Evolutionary conservation across 108 stramenopile species (phyloP), one percentile per base, ranked within the genome.

Genomic region (Pseudonitzschia delicatissima): DNA sequence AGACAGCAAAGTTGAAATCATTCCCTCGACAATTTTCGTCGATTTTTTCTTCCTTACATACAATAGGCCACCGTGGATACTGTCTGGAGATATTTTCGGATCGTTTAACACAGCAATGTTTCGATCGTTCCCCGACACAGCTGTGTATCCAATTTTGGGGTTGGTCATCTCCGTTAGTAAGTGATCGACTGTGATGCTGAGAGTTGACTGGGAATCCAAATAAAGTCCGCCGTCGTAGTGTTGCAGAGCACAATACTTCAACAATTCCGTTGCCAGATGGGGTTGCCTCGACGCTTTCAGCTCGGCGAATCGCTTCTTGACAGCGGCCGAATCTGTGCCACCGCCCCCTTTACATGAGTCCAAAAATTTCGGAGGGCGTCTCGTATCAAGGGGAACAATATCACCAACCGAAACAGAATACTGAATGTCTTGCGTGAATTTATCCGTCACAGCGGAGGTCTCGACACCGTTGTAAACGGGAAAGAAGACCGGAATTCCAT

Each of bases 181-280:
- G 35, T 63, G 50, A 2, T 68, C 71, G 34, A 77, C 31, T 8
- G 69, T 77, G 13, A 23, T 39, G 28, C 60, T 57, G 27, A 91
- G 59, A 5, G 80, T 74, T 31, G 73, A 77, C 3, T 76, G 78
- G 4, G 72, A 3, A 78, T 91, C 90, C 17, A 91, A 33, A 48
- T 83, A 87, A 4, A 82, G 57, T 11, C 85, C 83, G 0, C 84
- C 85, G 25, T 74, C 37, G 18, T 63, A 18, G 40, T 74, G 71
- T 5, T 48, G 31, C 44, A 93, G 53, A 2, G 79, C 83, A 50
- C 88, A 88, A 29, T 82, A 93, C 68, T 93, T 93, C 68, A 79
- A 81, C 1, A 93, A 53, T 77, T 93, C 91, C 34, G 62, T 34
- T 11, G 91, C 86, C 45, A 89, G 64, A 60, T 77, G 76, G 17